Evolutionary conservation across 805 yeast genomes (phyloP).

Genomic region (Barnettozyma botsteinii): DNA sequence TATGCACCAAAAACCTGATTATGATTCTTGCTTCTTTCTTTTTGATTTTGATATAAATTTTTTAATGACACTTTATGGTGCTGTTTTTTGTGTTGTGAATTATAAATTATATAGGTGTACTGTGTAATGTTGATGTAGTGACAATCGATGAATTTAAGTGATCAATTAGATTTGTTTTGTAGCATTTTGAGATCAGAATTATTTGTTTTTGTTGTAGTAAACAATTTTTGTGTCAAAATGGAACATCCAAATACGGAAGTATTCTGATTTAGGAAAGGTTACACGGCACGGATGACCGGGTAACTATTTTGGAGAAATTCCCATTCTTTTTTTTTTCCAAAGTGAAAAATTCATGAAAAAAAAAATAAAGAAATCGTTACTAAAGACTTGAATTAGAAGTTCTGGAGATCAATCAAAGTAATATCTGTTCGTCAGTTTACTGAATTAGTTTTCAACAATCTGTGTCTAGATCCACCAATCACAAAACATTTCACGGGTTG

Average conservation of each 20-base stretch:
- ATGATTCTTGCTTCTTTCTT: too few species aligned
- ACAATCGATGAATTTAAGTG: too few species aligned
- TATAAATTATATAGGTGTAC: too few species aligned
- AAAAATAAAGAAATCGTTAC: too few species aligned
- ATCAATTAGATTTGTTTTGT: too few species aligned
- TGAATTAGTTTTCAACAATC: background rate
- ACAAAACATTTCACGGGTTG: background rate
- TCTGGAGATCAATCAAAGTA: background rate
- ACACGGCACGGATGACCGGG: conserved; percentile 1
- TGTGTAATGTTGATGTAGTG: too few species aligned
- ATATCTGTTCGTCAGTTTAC: background rate
- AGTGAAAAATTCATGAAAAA: conserved; percentile 8
- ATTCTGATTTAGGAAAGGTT: background rate
- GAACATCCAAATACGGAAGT: background rate
- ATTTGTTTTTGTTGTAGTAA: too few species aligned
- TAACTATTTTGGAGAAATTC: background rate
- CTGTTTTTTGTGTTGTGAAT: too few species aligned
- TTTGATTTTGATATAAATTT: too few species aligned
- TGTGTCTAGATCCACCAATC: background rate
- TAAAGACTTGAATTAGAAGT: background rate
- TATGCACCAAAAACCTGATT: background rate
- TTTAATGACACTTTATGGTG: too few species aligned
- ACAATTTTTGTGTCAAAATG: background rate
- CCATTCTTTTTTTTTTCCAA: conserved; percentile 2
- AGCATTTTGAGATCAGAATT: too few species aligned